These are phyloP conservation scores for Collybiopsis confluens DNA, from an alignment of 768 basidiomycete genomes.

Conservation along the genomic window DNA sequence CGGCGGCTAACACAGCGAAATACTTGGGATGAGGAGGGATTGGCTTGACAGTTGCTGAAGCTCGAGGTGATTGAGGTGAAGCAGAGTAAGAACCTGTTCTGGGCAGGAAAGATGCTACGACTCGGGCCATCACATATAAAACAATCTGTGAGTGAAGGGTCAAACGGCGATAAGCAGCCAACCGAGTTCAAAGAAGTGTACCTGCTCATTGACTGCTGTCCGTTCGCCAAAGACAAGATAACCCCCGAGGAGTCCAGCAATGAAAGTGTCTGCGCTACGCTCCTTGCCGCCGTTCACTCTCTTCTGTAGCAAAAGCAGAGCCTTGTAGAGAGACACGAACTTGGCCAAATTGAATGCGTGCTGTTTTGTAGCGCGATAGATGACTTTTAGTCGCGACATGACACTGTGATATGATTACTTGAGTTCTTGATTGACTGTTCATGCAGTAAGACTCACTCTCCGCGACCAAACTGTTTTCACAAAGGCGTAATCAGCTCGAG, in stretches of 20 bases:
- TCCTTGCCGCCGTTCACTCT: conserved; percentile 80
- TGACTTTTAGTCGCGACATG: conserved; percentile 58
- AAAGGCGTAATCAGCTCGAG: no score
- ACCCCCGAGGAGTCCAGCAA: conserved; percentile 90
- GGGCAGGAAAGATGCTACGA: conserved; percentile 88
- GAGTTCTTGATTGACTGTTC: background rate
- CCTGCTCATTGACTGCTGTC: conserved; percentile 90
- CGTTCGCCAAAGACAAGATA: conserved; percentile 85
- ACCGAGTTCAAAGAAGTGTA: conserved; percentile 28
- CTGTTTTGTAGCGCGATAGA: conserved; percentile 82
- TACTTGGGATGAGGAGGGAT: conserved; percentile 80
- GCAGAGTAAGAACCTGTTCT: conserved; percentile 58
- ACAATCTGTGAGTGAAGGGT: conserved; percentile 63
- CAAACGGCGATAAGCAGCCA: background rate
- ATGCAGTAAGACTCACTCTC: conserved; percentile 61
- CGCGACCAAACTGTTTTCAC: conserved; percentile 73
- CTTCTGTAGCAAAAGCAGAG: conserved; percentile 76
- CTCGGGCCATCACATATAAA: conserved; percentile 90
- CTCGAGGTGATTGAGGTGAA: conserved; percentile 33
- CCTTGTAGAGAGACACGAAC: conserved; percentile 94
- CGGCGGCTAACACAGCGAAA: conserved; percentile 83
- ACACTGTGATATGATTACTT: conserved; percentile 45
- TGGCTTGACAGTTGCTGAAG: conserved; percentile 50
- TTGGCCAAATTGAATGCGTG: conserved; percentile 91
- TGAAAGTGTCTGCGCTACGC: conserved; percentile 77